These are phyloP conservation scores for Candida easanensis DNA, from an alignment of 805 yeast genomes.

Conservation along the genomic window DNA sequence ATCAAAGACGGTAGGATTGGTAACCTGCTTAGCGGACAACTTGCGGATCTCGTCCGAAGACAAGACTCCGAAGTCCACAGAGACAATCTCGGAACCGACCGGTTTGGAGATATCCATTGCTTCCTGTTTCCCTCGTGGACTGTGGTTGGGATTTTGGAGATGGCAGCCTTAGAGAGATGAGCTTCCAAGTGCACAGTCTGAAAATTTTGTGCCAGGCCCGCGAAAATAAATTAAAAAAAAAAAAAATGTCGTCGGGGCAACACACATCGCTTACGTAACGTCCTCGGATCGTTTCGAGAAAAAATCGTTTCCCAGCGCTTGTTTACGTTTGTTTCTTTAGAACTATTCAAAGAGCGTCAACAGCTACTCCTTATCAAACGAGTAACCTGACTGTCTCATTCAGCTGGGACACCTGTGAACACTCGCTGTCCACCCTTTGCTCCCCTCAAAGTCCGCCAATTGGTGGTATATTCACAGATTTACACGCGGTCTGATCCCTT, in stretches of 20 bases:
- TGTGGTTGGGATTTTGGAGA: slow-evolving; percentile 1
- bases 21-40: slow-evolving; percentile 91
- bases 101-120: slow-evolving; percentile 95
- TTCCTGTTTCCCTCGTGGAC: not conserved
- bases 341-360: not conserved
- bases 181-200: slow-evolving; percentile 2
- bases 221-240: slow-evolving; percentile 3
- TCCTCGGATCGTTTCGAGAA: not conserved
- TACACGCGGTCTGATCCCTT: too few relatives aligned
- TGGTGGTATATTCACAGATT: too few relatives aligned
- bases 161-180: slow-evolving; percentile 9
- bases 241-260: not conserved
- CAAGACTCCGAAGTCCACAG: slow-evolving; percentile 89
- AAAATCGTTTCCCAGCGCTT: not conserved
- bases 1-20: slow-evolving; percentile 94
- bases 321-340: not conserved
- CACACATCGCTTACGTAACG: not conserved
- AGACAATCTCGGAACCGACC: slow-evolving; percentile 87
- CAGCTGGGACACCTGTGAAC: too few relatives aligned
- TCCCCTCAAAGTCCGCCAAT: not conserved
- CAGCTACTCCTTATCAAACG: not conserved
- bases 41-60: slow-evolving; percentile 78
- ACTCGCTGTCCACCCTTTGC: not conserved
- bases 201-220: slow-evolving; percentile 12
- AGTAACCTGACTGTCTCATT: too few relatives aligned